phyloP scores from a whole-genome alignment of 2,329 filamentous ascomycete genomes.

The Kalmusia sp. region DNA sequence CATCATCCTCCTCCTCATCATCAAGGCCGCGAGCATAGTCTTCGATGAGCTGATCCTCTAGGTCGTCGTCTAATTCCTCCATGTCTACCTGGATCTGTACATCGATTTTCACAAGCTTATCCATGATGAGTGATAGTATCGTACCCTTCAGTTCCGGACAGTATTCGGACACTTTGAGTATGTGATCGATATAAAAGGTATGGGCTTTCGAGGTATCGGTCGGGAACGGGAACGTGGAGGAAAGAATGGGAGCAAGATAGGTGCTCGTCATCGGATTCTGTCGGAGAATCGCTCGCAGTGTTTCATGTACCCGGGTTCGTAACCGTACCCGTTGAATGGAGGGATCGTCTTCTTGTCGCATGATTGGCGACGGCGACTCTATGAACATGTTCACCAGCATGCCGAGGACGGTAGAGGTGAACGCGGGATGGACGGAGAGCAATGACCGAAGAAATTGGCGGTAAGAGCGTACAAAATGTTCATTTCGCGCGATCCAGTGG shows the following conservation, averaged over 20 bases:
- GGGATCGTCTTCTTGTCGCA: constrained; percentile 61
- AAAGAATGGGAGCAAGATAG: constrained; percentile 71
- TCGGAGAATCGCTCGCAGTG: constrained; percentile 76
- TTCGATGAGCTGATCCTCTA: constrained; percentile 74
- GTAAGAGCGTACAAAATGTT: constrained; percentile 64
- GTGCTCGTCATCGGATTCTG: constrained; percentile 81
- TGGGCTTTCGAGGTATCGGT: constrained; percentile 81
- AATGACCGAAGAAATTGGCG: constrained; percentile 67
- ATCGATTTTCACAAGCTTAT: constrained; percentile 90
- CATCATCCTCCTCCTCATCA: no score
- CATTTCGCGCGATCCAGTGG: constrained; percentile 68
- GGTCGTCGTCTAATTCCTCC: constrained; percentile 89
- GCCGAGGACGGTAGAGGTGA: constrained; percentile 74
- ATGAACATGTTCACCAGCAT: constrained; percentile 84
- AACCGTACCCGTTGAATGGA: constrained; percentile 69
- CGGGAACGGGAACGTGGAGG: constrained; percentile 75
- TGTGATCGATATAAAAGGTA: constrained; percentile 85
- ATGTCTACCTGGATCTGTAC: constrained; percentile 94
- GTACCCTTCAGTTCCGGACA: constrained; percentile 79
- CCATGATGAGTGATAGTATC: constrained; percentile 82
- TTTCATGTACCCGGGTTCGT: constrained; percentile 76
- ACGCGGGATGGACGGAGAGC: constrained; percentile 82
- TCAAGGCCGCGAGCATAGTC: constrained; percentile 57
- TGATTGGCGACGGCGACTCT: constrained; percentile 61
- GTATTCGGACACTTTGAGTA: constrained; percentile 79